phyloP scores from a whole-genome alignment of 345 rosid genomes.

The Microcos paniculata region DNA sequence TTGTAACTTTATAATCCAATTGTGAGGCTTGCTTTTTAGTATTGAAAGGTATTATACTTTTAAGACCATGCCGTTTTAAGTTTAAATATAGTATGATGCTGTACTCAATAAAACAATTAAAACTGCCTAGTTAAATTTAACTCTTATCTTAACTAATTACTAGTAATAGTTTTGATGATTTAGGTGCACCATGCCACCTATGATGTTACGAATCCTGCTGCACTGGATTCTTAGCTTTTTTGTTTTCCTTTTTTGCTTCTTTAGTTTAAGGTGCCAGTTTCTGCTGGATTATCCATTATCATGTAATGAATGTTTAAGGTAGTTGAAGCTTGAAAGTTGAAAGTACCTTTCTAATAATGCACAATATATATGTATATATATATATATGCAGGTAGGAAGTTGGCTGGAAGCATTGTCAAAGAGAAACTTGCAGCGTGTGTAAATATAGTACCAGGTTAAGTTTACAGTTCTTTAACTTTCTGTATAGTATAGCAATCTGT shows the following conservation, averaged over 20 bases:
- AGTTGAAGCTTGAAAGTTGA: background rate
- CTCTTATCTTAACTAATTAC: too few relatives aligned
- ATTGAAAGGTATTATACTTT: background rate
- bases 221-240: background rate
- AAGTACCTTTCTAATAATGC: background rate
- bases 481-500: background rate
- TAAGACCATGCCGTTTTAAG: background rate
- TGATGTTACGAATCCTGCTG: too few relatives aligned
- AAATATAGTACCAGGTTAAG: constrained; percentile 76
- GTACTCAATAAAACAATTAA: background rate
- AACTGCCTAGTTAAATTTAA: background rate
- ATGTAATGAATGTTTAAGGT: background rate
- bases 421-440: constrained; percentile 95
- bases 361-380: background rate
- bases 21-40: background rate
- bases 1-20: background rate
- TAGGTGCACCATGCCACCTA: background rate
- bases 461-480: constrained; percentile 9
- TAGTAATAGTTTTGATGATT: background rate
- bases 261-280: background rate
- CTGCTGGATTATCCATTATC: background rate
- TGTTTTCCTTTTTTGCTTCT: background rate
- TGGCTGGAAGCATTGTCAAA: constrained; percentile 78
- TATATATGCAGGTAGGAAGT: constrained; percentile 76
- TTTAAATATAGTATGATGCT: background rate